These are phyloP conservation scores for Trifolium fragiferum DNA, from an alignment of 306 rosid genomes.

Conservation along the genomic window DNA sequence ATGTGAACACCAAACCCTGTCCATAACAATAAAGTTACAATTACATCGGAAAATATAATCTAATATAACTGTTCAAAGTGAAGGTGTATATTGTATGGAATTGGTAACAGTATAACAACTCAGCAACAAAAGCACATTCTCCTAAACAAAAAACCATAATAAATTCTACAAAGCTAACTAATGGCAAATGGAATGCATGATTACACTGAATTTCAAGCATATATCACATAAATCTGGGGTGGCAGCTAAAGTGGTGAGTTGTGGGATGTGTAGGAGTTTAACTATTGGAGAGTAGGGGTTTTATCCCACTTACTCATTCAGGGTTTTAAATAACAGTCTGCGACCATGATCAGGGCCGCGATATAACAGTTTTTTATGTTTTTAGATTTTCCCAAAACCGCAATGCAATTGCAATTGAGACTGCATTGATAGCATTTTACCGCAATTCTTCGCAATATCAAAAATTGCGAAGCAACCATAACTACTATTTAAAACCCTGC, in stretches of 20 bases:
- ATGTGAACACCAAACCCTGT: conserved; percentile 1
- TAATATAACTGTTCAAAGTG: conserved; percentile 8
- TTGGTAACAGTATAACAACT: conserved; percentile 1
- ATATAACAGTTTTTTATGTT: neutral
- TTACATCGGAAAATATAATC: conserved; percentile 5
- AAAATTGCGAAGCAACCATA: neutral
- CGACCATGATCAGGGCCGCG: neutral
- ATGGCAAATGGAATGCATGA: conserved; percentile 29
- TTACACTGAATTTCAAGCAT: conserved; percentile 15
- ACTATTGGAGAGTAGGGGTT: neutral
- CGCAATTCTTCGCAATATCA: neutral
- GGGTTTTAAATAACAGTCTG: neutral
- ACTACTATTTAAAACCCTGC: neutral
- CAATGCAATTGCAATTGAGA: neutral
- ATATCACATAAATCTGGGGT: neutral
- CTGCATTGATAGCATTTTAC: neutral
- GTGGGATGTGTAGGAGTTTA: neutral
- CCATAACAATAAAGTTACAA: conserved; percentile 13
- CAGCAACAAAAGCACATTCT: conserved; percentile 31
- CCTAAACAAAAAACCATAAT: neutral
- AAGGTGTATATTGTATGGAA: neutral
- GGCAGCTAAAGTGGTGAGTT: neutral
- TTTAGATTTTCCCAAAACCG: neutral
- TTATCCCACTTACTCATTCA: neutral
- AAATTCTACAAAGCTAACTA: conserved; percentile 9